Evolutionary conservation across 139 green algal species (phyloP), one percentile per base, ranked within the genome.

Genomic region (Micractinium sp.): DNA sequence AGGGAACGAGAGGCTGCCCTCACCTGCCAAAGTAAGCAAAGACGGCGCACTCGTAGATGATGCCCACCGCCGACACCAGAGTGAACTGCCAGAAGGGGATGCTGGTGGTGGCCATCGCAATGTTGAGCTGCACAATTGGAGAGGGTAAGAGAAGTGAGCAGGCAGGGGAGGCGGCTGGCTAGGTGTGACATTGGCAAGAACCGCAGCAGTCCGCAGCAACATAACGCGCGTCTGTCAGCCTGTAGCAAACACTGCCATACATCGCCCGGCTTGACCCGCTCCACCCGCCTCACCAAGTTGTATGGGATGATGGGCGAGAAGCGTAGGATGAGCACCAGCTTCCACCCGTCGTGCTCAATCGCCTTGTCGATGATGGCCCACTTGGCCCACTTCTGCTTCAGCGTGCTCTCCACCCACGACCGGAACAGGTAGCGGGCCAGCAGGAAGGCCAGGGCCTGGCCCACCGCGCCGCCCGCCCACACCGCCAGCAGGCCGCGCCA

Each of bases 301-400:
- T 92, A 92, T n/a, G 90, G 90, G 4, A 95, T 89, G 77, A 93
- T 84, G 56, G 91, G 90, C 5, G 75, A 91, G 82, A 96, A 90
- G 29, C 94, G 92, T 76, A 95, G 86, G 73, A 96, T 87, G 79
- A 94, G 88, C 36, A 96, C 89, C 82, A 96, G 89, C 87, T 96
- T 96, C 93, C 93, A 96, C 33, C 93, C 93, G n/a, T 96, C 93
- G 33, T 82, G 63, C 86, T 93, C 90, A 23, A 96, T 93, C 5
- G 93, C 93, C 63, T 86, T 90, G 85, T 96, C 93, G 15, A 96
- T 88, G 69, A 82, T 77, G 7, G 93, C 90, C 94, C 94, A 96
- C 75, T 92, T 92, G 60, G 81, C 84, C 81, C 89, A 96, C 89
- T 92, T 93, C 27, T 77, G 79, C 35, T 71, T 66, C 89, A 94